Evolutionary conservation across 768 basidiomycete genomes (phyloP).

Genomic region (Auriscalpium vulgare): DNA sequence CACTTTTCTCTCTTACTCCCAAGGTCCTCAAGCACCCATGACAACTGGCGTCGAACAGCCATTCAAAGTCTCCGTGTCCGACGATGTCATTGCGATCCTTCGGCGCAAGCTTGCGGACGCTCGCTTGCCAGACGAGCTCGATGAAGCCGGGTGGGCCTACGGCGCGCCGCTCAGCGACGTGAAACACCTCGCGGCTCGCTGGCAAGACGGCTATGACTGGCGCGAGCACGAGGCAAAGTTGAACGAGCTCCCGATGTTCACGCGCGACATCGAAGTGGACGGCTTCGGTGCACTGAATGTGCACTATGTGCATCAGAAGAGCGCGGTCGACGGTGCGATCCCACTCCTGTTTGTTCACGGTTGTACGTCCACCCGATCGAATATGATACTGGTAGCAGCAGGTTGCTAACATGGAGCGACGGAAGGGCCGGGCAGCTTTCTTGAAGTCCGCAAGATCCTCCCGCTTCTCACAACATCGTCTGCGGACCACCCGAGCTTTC

Average conservation of each 20-base stretch:
- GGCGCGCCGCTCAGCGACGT: constrained; percentile 29
- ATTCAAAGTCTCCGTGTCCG: constrained; percentile 41
- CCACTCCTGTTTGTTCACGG: constrained; percentile 24
- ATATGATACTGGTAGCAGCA: background rate
- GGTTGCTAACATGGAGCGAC: background rate
- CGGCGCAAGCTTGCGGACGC: constrained; percentile 38
- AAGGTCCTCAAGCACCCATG: too few species aligned
- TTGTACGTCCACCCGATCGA: constrained; percentile 9
- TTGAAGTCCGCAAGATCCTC: constrained; percentile 50
- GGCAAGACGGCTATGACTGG: constrained; percentile 24
- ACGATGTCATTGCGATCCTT: constrained; percentile 31
- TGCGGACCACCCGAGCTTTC: constrained; percentile 44
- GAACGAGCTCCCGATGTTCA: constrained; percentile 28
- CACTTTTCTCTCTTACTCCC: too few species aligned
- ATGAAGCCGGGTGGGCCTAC: constrained; percentile 41
- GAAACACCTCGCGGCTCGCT: constrained; percentile 18
- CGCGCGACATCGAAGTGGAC: constrained; percentile 23
- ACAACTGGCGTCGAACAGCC: too few species aligned
- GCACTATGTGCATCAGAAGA: constrained; percentile 27
- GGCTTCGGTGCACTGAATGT: constrained; percentile 24
- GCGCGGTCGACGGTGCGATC: constrained; percentile 15
- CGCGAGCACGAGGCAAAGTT: constrained; percentile 20
- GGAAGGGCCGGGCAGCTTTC: constrained; percentile 54
- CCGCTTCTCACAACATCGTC: constrained; percentile 38
- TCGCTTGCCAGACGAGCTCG: constrained; percentile 48